These are phyloP conservation scores for Xanthoconium separans DNA, from an alignment of 1,284 basidiomycete species.

Conservation along the genomic window DNA sequence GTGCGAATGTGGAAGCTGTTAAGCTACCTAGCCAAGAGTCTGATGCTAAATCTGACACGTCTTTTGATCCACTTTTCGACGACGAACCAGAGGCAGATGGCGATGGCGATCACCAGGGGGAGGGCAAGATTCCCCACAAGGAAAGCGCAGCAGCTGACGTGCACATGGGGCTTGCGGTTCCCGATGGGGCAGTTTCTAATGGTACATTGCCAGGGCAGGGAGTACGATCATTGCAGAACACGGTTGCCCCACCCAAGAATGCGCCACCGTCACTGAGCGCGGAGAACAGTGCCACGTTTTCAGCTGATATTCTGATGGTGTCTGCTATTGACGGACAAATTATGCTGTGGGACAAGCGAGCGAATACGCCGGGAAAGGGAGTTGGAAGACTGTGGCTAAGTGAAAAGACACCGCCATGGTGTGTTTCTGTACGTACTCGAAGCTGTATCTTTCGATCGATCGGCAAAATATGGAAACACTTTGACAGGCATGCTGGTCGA, in stretches of 20 bases:
- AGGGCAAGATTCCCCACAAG: constrained; percentile 15
- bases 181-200: constrained; percentile 29
- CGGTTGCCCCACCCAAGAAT: constrained; percentile 58
- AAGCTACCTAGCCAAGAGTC: constrained; percentile 37
- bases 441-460: constrained; percentile 1
- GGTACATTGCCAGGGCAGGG: constrained; percentile 26
- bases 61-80: constrained; percentile 80
- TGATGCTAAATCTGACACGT: constrained; percentile 72
- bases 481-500: constrained; percentile 88
- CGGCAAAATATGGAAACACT: background rate
- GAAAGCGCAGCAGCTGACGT: constrained; percentile 12
- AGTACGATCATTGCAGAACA: constrained; percentile 28
- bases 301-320: constrained; percentile 85
- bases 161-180: constrained; percentile 24
- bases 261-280: constrained; percentile 71
- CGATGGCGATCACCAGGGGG: constrained; percentile 32
- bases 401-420: constrained; percentile 94
- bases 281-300: constrained; percentile 62
- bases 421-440: constrained; percentile 69
- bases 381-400: constrained; percentile 86
- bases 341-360: constrained; percentile 87
- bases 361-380: constrained; percentile 59
- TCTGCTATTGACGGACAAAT: constrained; percentile 92
- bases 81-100: constrained; percentile 65
- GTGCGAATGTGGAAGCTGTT: constrained; percentile 23